Percentiles rank a stretch among this genome's conserved stretches.
These are phyloP conservation scores for Nakaseomyces kungkrabaensis DNA, from an alignment of 1,139 yeast genomes.

Conservation along the genomic window DNA sequence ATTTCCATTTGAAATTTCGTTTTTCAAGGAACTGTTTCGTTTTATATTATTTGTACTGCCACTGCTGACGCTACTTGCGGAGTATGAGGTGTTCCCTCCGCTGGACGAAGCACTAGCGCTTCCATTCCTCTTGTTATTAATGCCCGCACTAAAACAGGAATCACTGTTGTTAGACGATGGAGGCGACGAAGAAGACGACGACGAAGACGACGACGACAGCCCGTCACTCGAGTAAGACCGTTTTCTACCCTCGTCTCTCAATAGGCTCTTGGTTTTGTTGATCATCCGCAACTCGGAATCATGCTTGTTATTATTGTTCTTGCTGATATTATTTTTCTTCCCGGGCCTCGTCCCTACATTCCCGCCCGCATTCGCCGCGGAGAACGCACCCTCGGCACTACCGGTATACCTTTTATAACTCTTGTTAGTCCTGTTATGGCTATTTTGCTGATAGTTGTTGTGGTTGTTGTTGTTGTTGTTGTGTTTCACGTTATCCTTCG, in stretches of 20 bases:
- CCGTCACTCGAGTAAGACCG: constrained; percentile 1
- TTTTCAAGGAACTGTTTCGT: constrained; percentile 8
- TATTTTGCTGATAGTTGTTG: background rate
- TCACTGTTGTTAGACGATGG: constrained; percentile 3
- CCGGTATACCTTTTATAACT: background rate
- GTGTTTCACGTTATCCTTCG: constrained; percentile 1
- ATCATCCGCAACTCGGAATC: background rate
- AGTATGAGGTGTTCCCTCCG: too few relatives aligned
- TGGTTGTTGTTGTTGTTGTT: background rate
- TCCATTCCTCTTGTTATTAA: background rate
- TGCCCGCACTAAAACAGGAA: constrained; percentile 1
- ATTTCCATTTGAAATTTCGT: background rate
- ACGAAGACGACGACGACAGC: constrained; percentile 4
- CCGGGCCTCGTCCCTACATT: background rate
- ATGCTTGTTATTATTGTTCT: background rate
- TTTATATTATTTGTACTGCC: background rate
- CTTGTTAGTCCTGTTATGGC: background rate
- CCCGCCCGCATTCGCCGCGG: background rate
- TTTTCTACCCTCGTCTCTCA: background rate
- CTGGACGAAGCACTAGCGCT: background rate
- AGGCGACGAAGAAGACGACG: constrained; percentile 4
- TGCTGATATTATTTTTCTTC: background rate
- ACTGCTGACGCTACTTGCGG: background rate
- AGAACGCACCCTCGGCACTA: background rate
- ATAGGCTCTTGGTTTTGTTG: background rate